Evolutionary conservation across 2,329 filamentous ascomycete genomes (phyloP).

Genomic region (Periconia macrospinosa): DNA sequence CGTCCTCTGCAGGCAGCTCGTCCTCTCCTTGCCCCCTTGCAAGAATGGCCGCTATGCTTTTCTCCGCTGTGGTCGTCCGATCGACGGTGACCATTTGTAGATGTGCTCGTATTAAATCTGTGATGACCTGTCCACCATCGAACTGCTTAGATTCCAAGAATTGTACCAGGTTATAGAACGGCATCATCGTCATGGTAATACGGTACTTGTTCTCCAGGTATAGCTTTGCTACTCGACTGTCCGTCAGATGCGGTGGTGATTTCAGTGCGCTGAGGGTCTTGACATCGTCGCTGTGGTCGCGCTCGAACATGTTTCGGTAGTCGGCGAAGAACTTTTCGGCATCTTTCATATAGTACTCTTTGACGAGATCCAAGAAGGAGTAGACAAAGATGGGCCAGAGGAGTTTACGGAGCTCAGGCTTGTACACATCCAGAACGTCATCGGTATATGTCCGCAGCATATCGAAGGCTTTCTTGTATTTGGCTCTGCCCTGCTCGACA

Average conservation of each 20-base stretch:
- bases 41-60: slow-evolving; percentile 63
- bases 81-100: slow-evolving; percentile 63
- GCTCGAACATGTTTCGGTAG: slow-evolving; percentile 71
- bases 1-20: slow-evolving; percentile 65
- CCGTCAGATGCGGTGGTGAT: slow-evolving; percentile 74
- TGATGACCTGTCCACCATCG: slow-evolving; percentile 76
- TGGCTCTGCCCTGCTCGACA: slow-evolving; percentile 72
- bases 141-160: slow-evolving; percentile 87
- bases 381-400: slow-evolving; percentile 96
- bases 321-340: slow-evolving; percentile 72
- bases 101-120: slow-evolving; percentile 68
- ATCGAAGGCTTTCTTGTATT: slow-evolving; percentile 74
- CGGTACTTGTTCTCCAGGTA: slow-evolving; percentile 88
- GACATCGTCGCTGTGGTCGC: slow-evolving; percentile 78
- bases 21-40: slow-evolving; percentile 57
- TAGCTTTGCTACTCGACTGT: slow-evolving; percentile 75
- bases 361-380: slow-evolving; percentile 80
- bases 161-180: slow-evolving; percentile 80
- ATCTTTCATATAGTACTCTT: slow-evolving; percentile 70
- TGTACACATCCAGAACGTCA: slow-evolving; percentile 86
- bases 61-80: slow-evolving; percentile 56
- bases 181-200: slow-evolving; percentile 82
- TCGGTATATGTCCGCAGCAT: slow-evolving; percentile 83
- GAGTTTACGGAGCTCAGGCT: slow-evolving; percentile 85
- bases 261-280: slow-evolving; percentile 73